Percentiles rank a stretch among this genome's conserved stretches.
Evolutionary conservation across 345 rosid species (phyloP).

Genomic region (Lenwebbia sp.): DNA sequence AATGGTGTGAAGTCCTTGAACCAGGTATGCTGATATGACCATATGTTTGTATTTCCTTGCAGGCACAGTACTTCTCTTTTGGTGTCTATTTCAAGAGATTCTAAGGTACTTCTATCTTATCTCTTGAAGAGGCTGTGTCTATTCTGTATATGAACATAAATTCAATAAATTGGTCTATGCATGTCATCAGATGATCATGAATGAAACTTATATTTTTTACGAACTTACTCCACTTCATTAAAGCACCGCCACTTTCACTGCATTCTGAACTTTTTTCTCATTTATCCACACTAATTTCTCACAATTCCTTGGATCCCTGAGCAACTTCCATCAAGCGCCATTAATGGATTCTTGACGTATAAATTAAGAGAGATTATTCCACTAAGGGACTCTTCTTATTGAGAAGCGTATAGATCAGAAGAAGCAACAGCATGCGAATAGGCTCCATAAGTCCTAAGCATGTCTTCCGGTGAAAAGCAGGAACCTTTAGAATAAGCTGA

Average conservation of each 20-base stretch:
- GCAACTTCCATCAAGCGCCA: not conserved
- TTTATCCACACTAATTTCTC: not conserved
- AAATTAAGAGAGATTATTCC: not conserved
- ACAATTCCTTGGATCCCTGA: not conserved
- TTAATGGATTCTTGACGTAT: not conserved
- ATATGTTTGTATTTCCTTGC: not conserved
- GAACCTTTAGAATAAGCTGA: not conserved
- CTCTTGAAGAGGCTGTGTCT: not conserved
- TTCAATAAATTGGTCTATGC: not conserved
- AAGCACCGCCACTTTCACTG: not conserved
- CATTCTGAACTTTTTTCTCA: not conserved
- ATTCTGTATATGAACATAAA: not conserved
- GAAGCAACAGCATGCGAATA: not conserved
- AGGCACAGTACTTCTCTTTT: slow-evolving; percentile 49
- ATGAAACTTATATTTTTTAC: not conserved
- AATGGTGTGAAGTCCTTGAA: not conserved
- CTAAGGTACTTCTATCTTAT: slow-evolving; percentile 30
- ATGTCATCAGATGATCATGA: not conserved
- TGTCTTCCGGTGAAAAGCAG: not conserved
- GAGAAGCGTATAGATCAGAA: not conserved
- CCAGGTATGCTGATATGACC: not conserved
- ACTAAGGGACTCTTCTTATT: not conserved
- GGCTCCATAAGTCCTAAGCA: not conserved
- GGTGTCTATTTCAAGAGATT: slow-evolving; percentile 44
- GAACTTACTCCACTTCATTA: not conserved